These are phyloP conservation scores for Remersonia thermophila DNA, from an alignment of 2,329 filamentous ascomycete species.

Conservation along the genomic window DNA sequence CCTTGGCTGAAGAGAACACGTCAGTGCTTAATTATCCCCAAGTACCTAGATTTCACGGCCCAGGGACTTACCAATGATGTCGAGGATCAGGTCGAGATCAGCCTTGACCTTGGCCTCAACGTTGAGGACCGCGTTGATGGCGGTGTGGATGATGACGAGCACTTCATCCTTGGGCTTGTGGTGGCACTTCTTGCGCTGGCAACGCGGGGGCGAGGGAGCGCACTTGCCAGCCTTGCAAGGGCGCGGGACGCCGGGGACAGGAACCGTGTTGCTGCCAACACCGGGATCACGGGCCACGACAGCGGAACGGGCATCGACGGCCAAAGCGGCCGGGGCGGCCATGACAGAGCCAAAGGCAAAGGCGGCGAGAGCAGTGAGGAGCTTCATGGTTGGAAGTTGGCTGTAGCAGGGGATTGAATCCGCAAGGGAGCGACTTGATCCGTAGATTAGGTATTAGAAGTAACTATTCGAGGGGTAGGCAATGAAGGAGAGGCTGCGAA, in stretches of 20 bases:
- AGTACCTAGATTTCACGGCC: no score
- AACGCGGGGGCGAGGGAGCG: neutral
- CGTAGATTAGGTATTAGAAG: neutral
- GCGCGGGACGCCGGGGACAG: neutral
- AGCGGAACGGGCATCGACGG: neutral
- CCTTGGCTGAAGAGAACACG: neutral
- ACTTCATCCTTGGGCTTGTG: no score
- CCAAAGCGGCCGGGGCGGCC: constrained; percentile 7
- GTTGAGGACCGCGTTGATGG: constrained; percentile 1
- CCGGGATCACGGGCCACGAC: neutral
- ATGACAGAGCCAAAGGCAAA: constrained; percentile 11
- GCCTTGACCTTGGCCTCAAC: constrained; percentile 7
- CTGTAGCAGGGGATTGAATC: neutral
- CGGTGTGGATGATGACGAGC: neutral
- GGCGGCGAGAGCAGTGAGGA: constrained; percentile 14
- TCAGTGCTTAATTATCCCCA: no score
- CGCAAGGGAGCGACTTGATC: constrained; percentile 10
- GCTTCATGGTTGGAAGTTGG: constrained; percentile 13
- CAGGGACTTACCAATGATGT: constrained; percentile 4
- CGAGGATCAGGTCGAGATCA: constrained; percentile 5
- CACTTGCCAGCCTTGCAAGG: neutral
- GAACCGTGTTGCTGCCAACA: constrained; percentile 1
- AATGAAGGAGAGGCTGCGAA: constrained; percentile 3
- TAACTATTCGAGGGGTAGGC: neutral
- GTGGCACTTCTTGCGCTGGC: neutral